These are phyloP conservation scores for Isabelozyma pseudorhagii DNA, from an alignment of 805 yeast genomes.

Conservation along the genomic window DNA sequence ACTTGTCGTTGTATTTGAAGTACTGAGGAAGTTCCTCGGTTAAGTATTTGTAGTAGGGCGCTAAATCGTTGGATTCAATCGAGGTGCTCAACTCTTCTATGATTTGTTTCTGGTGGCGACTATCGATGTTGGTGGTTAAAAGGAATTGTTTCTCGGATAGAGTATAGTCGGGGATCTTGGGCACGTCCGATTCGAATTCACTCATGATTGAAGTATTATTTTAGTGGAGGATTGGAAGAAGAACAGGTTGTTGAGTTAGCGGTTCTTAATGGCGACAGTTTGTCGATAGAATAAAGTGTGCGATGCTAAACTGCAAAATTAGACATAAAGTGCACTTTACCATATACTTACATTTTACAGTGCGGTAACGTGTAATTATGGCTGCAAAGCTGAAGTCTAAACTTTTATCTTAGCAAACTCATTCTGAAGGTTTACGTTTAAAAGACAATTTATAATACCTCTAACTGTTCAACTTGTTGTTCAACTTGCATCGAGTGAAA, in stretches of 20 bases:
- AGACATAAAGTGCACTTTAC: too few species aligned
- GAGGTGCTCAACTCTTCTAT: conserved; percentile 45
- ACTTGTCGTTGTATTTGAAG: conserved; percentile 56
- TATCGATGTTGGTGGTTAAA: conserved; percentile 38
- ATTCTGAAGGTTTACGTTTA: too few species aligned
- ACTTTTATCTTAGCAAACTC: too few species aligned
- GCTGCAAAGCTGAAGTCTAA: too few species aligned
- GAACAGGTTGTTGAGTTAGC: not conserved
- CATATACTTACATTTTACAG: too few species aligned
- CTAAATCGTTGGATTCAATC: conserved; percentile 64
- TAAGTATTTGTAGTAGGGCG: conserved; percentile 77
- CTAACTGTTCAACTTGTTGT: too few species aligned
- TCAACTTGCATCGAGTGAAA: too few species aligned
- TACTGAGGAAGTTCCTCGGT: conserved; percentile 26
- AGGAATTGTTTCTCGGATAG: conserved; percentile 79
- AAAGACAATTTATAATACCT: too few species aligned
- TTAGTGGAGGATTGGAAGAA: not conserved
- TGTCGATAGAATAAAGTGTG: too few species aligned
- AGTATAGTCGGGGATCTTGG: conserved; percentile 74
- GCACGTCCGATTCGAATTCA: conserved; percentile 45
- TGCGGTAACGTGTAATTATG: too few species aligned
- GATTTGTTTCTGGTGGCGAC: conserved; percentile 40
- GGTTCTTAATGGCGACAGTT: not conserved
- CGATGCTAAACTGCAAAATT: too few species aligned
- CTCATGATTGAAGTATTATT: conserved; percentile 19